Evolutionary conservation across 2,329 filamentous ascomycete genomes (phyloP).

Genomic region (Sporothrix sp.): DNA sequence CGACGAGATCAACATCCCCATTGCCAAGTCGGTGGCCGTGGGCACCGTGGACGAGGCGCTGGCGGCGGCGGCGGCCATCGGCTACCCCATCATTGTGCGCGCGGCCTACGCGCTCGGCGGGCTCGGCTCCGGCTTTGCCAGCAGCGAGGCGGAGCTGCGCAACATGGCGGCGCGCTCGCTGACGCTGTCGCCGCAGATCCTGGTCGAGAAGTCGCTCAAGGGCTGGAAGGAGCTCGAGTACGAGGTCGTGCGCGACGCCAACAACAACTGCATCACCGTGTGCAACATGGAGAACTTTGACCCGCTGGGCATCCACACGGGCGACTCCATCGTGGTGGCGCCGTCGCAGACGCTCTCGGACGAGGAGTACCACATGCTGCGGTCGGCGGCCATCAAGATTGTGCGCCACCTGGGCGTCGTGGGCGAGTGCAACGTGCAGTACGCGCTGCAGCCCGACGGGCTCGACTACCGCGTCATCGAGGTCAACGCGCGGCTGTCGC

Average conservation of each 20-base stretch:
- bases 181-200: constrained; percentile 86
- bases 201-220: constrained; percentile 97
- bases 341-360: constrained; percentile 95
- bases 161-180: constrained; percentile 89
- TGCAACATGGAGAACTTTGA: constrained; percentile 99
- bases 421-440: constrained; percentile 97
- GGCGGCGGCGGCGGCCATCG: constrained; percentile 73
- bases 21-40: constrained; percentile 91
- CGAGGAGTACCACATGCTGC: constrained; percentile 99
- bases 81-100: constrained; percentile 96
- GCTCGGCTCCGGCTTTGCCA: constrained; percentile 90
- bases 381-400: constrained; percentile 95
- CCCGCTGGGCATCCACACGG: constrained; percentile 92
- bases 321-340: constrained; percentile 96
- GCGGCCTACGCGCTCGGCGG: constrained; percentile 94
- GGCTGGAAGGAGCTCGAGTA: constrained; percentile 99
- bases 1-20: constrained; percentile 95
- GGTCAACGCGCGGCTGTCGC: constrained; percentile 95
- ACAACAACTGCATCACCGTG: constrained; percentile 98
- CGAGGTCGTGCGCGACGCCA: constrained; percentile 91
- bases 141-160: constrained; percentile 85
- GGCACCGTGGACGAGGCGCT: constrained; percentile 86
- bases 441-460: constrained; percentile 90
- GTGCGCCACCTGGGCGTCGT: constrained; percentile 94
- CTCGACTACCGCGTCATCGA: constrained; percentile 98